Conservation (phyloP, 1,139 yeast genomes). For the Sugiyamaella castrensis region DNA sequence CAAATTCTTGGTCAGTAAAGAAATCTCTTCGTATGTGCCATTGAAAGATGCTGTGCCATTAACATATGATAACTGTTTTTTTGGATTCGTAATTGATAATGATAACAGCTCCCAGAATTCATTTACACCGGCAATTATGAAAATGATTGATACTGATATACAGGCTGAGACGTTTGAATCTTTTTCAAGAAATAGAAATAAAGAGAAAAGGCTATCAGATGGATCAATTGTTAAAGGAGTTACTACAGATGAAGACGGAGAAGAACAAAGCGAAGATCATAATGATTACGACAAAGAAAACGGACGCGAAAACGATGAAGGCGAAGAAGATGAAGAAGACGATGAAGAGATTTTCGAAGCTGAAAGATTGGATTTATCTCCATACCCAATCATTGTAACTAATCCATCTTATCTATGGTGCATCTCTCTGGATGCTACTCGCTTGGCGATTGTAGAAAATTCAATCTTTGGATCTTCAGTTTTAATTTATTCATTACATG, state of each 20-base stretch:
- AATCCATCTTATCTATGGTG: neutral
- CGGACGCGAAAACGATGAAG: slow-evolving; percentile 2
- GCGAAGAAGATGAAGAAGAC: slow-evolving; percentile 8
- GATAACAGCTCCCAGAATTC: neutral
- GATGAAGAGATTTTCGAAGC: slow-evolving; percentile 9
- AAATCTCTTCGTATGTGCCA: slow-evolving; percentile 29
- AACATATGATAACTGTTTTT: slow-evolving; percentile 2
- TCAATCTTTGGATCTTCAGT: neutral
- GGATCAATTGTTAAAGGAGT: neutral
- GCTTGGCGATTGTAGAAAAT: slow-evolving; percentile 7
- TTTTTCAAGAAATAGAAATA: neutral
- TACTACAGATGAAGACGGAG: neutral
- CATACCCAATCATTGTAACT: neutral
- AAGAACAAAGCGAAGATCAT: neutral
- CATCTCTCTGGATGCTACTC: slow-evolving; percentile 8
- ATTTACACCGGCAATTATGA: neutral
- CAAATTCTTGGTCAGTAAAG: slow-evolving; percentile 24
- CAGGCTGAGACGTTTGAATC: slow-evolving; percentile 2
- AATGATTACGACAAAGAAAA: neutral
- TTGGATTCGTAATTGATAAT: slow-evolving; percentile 7
- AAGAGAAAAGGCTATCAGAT: slow-evolving; percentile 3
- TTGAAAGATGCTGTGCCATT: slow-evolving; percentile 25
- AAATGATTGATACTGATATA: slow-evolving; percentile 3
- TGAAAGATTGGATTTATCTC: neutral
- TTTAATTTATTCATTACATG: neutral